Percentiles rank a stretch among this genome's conserved stretches.
phyloP scores from a whole-genome alignment of 2,329 filamentous ascomycete species.

The Sclerotinia sclerotiorum region DNA sequence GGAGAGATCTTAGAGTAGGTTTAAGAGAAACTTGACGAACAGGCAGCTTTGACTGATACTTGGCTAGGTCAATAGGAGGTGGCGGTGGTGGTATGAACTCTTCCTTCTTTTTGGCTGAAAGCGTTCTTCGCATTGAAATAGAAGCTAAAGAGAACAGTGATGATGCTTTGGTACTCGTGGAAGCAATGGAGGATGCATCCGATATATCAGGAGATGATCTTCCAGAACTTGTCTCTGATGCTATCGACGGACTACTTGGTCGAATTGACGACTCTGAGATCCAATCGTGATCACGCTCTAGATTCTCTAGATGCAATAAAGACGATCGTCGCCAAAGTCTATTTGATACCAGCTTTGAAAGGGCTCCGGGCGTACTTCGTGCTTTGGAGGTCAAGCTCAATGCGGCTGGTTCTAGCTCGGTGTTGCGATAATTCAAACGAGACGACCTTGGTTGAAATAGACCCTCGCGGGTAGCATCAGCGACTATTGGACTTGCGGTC shows the following conservation, averaged over 20 bases:
- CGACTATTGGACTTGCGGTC: conserved; percentile 18
- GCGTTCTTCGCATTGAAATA: conserved; percentile 25
- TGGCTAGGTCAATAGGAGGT: conserved; percentile 27
- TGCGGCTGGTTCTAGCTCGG: conserved; percentile 32
- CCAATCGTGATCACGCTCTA: conserved; percentile 35
- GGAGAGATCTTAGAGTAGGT: not conserved
- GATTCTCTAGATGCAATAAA: conserved; percentile 19
- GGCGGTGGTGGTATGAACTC: conserved; percentile 16
- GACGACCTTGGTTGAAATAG: conserved; percentile 28
- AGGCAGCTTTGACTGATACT: conserved; percentile 28
- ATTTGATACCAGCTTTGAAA: conserved; percentile 31
- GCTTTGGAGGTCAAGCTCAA: conserved; percentile 34
- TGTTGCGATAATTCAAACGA: conserved; percentile 31
- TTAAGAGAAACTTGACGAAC: conserved; percentile 24
- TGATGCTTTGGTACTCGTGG: conserved; percentile 40
- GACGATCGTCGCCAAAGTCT: conserved; percentile 34
- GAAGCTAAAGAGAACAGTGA: conserved; percentile 28
- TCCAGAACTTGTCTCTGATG: conserved; percentile 37
- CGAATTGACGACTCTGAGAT: conserved; percentile 40
- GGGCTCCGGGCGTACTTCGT: conserved; percentile 20
- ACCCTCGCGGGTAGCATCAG: conserved; percentile 20
- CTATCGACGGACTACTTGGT: conserved; percentile 37
- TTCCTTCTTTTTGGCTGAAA: conserved; percentile 27
- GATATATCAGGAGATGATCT: conserved; percentile 35
- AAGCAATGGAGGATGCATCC: conserved; percentile 38